These are phyloP conservation scores for Trametes pubescens DNA, from an alignment of 1,284 basidiomycete species.

Conservation along the genomic window DNA sequence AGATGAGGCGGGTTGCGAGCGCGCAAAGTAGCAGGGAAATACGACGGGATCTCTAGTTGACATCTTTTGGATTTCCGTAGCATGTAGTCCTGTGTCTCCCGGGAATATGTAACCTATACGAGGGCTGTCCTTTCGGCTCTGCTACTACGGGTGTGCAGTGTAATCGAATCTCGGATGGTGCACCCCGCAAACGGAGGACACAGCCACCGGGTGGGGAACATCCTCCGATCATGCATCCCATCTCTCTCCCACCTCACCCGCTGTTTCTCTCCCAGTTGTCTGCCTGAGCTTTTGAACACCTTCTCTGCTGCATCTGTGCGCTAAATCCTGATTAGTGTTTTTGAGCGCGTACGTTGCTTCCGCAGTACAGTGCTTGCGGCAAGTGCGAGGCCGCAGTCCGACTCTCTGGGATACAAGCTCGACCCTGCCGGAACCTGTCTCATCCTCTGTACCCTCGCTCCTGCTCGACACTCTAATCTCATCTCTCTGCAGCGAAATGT, in stretches of 20 bases:
- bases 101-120: slow-evolving; percentile 1
- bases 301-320: neutral
- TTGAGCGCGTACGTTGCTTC: neutral
- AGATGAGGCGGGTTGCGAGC: slow-evolving; percentile 39
- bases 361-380: slow-evolving; percentile 2
- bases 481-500: slow-evolving; percentile 49
- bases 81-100: slow-evolving; percentile 2
- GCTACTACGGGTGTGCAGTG: neutral
- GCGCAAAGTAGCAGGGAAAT: slow-evolving; percentile 21
- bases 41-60: slow-evolving; percentile 16
- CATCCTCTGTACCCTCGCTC: neutral
- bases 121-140: neutral
- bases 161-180: neutral
- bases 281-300: neutral
- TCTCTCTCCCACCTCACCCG: neutral
- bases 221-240: neutral
- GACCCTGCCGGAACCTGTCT: neutral
- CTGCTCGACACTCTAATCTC: neutral
- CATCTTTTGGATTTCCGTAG: neutral
- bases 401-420: neutral
- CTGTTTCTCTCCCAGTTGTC: neutral
- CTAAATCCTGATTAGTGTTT: neutral
- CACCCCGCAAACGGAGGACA: neutral
- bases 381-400: neutral
- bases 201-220: neutral